Evolutionary conservation across 345 rosid genomes (phyloP).

Genomic region (Hirschfeldia incana): DNA sequence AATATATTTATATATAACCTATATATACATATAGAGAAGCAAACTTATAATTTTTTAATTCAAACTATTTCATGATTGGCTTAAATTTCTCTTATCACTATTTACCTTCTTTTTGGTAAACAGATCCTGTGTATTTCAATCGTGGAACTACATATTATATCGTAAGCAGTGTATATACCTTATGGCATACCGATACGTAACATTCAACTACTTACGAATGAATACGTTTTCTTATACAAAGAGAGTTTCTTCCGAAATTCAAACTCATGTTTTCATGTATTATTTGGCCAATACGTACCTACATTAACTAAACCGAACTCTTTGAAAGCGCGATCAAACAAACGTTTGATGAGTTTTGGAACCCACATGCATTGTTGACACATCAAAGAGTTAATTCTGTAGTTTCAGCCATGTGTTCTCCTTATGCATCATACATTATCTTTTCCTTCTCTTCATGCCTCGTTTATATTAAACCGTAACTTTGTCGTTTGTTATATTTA

Average conservation of each 20-base stretch:
- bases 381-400: not conserved
- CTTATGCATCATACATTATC: slow-evolving; percentile 18
- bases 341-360: slow-evolving; percentile 18
- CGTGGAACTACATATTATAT: slow-evolving; percentile 9
- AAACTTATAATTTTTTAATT: not conserved
- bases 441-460: slow-evolving; percentile 18
- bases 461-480: slow-evolving; percentile 18
- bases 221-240: slow-evolving; percentile 21
- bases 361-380: slow-evolving; percentile 34
- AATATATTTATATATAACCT: not conserved
- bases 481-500: slow-evolving; percentile 23
- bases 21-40: not conserved
- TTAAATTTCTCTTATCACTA: not conserved
- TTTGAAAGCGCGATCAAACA: slow-evolving; percentile 16
- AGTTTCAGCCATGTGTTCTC: slow-evolving; percentile 25
- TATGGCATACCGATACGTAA: slow-evolving; percentile 25
- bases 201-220: slow-evolving; percentile 29
- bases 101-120: slow-evolving; percentile 11
- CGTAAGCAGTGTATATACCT: slow-evolving; percentile 21
- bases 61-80: slow-evolving; percentile 1
- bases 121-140: not conserved
- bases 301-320: slow-evolving; percentile 20
- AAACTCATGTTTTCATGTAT: slow-evolving; percentile 21
- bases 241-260: slow-evolving; percentile 21
- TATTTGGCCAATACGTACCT: slow-evolving; percentile 20